A percentile compares a stretch with the other conserved stretches of the same genome.
Conservation (phyloP, 2,329 filamentous ascomycete species). For the Monilinia laxa region DNA sequence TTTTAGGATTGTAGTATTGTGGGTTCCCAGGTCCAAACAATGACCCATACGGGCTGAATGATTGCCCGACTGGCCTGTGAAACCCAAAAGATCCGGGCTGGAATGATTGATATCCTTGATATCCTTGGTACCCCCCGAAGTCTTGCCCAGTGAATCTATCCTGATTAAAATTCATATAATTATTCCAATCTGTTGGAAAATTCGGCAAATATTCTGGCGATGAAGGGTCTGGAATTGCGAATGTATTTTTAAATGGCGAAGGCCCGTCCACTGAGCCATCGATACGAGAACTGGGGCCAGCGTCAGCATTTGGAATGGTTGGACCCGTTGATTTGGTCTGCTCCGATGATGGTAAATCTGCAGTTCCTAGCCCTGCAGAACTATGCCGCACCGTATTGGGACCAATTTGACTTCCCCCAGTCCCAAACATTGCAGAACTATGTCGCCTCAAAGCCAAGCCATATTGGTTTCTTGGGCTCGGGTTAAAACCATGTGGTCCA, state of each 20-base stretch:
- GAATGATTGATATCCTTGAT: neutral
- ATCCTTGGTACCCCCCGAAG: no score
- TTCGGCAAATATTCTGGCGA: neutral
- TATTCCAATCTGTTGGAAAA: neutral
- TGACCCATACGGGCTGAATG: neutral
- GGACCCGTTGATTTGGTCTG: neutral
- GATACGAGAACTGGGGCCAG: neutral
- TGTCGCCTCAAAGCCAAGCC: neutral
- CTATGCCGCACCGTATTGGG: neutral
- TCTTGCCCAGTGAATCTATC: neutral
- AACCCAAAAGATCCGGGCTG: neutral
- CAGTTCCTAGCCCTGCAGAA: neutral
- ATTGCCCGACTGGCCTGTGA: neutral
- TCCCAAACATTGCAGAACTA: neutral
- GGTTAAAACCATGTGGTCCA: slow-evolving; percentile 12
- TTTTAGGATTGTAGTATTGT: neutral
- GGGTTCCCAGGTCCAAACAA: neutral
- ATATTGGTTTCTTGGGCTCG: slow-evolving; percentile 6
- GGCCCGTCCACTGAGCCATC: neutral
- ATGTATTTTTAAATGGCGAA: neutral
- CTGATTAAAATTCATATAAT: neutral
- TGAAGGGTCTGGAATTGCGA: neutral
- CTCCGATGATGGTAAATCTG: neutral
- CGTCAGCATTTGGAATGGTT: neutral
- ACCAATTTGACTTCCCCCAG: neutral